A percentile compares a stretch with the other conserved stretches of the same genome.
Evolutionary conservation across 257 asterid genomes (phyloP).

Genomic region (Voacanga thouarsii): DNA sequence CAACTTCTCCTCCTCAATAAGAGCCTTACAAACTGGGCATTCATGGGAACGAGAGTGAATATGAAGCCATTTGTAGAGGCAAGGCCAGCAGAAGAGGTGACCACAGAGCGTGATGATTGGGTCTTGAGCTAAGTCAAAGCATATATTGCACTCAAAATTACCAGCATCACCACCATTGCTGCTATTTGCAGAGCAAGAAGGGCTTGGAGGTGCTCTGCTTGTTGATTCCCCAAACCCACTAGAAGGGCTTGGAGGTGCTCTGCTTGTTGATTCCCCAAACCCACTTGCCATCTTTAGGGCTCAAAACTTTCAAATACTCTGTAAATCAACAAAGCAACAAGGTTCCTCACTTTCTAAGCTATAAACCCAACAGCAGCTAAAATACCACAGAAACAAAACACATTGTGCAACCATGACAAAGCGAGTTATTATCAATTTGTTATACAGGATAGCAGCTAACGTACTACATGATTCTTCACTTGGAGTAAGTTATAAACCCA

Average conservation of each 20-base stretch:
- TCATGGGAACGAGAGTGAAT: constrained; percentile 46
- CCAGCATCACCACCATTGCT: constrained; percentile 46
- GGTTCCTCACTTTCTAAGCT: not conserved
- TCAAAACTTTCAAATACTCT: constrained; percentile 11
- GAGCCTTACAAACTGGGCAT: constrained; percentile 74
- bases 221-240: constrained; percentile 61
- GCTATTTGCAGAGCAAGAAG: constrained; percentile 38
- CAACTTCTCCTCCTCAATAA: constrained; percentile 53
- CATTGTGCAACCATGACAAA: not conserved
- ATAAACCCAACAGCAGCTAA: not conserved
- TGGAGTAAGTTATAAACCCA: not conserved
- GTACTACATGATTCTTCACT: not conserved
- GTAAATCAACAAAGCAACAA: constrained; percentile 1
- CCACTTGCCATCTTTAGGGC: constrained; percentile 42
- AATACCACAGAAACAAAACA: not conserved
- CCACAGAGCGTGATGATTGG: constrained; percentile 70
- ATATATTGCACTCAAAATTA: constrained; percentile 69
- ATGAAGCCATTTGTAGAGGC: constrained; percentile 66
- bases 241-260: constrained; percentile 44
- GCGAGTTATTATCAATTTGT: not conserved
- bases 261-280: constrained; percentile 53
- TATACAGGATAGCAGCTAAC: not conserved
- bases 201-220: constrained; percentile 41
- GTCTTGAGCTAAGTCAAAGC: constrained; percentile 67
- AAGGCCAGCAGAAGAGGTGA: constrained; percentile 76